Percentiles rank a stretch among this genome's conserved stretches.
Evolutionary conservation across 331 rosid species (phyloP).

Genomic region (Dryas integrifolia): DNA sequence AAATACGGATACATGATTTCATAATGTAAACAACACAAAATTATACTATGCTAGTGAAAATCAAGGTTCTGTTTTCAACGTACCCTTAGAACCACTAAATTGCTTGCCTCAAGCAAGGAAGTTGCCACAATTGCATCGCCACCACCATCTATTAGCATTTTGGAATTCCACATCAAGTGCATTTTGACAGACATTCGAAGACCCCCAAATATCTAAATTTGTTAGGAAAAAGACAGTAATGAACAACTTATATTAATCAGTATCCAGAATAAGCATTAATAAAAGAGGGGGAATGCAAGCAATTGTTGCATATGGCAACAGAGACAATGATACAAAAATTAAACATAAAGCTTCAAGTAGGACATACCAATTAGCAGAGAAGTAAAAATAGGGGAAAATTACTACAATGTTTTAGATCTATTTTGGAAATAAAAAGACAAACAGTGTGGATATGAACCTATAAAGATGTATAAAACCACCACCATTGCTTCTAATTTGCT

Average conservation of each 20-base stretch:
- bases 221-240: background rate
- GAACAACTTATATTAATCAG: background rate
- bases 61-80: conserved; percentile 17
- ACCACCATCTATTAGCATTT: conserved; percentile 79
- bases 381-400: no score
- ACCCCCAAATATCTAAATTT: conserved; percentile 83
- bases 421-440: no score
- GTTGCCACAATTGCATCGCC: conserved; percentile 72
- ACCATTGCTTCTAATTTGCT: no score
- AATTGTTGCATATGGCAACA: background rate
- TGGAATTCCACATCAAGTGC: conserved; percentile 93
- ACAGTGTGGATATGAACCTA: no score
- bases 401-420: no score
- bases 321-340: no score
- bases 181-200: conserved; percentile 95
- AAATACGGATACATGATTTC: conserved; percentile 29
- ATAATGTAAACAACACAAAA: conserved; percentile 12
- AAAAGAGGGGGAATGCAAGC: background rate
- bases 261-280: background rate
- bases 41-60: conserved; percentile 4
- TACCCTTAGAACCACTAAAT: conserved; percentile 94
- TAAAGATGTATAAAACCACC: no score
- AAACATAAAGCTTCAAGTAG: no score
- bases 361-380: no score
- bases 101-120: conserved; percentile 90